Conservation (phyloP, 495 filamentous ascomycete genomes). For the Penicillium salamii region DNA sequence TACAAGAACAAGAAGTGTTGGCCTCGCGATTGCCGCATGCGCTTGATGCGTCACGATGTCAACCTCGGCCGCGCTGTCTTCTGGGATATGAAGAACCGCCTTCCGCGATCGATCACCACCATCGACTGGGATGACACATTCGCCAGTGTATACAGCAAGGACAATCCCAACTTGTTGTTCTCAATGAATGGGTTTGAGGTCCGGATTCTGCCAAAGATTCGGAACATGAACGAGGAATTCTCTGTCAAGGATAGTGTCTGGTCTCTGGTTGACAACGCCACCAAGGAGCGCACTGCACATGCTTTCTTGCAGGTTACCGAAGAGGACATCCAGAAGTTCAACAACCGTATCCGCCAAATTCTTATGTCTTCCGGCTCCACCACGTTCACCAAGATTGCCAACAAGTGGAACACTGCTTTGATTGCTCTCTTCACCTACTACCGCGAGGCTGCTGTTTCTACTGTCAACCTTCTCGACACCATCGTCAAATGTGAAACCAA, state of each 20-base stretch:
- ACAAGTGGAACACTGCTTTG: conserved; percentile 98
- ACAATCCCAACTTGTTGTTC: conserved; percentile 96
- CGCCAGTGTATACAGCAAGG: conserved; percentile 96
- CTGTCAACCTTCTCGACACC: conserved; percentile 90
- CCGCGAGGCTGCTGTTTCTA: conserved; percentile 96
- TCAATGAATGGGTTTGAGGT: conserved; percentile 99
- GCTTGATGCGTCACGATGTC: conserved; percentile 98
- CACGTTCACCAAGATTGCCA: conserved; percentile 99
- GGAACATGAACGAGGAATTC: conserved; percentile 95
- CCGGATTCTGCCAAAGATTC: conserved; percentile 90
- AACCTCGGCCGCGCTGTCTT: conserved; percentile 98
- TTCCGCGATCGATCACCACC: conserved; percentile 91
- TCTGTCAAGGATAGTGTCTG: conserved; percentile 97
- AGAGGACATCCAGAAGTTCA: conserved; percentile 98
- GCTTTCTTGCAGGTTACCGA: conserved; percentile 98
- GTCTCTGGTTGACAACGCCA: conserved; percentile 93
- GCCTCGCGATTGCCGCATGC: conserved; percentile 96
- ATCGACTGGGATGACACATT: conserved; percentile 99
- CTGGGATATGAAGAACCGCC: conserved; percentile 97
- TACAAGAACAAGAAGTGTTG: conserved; percentile 99
- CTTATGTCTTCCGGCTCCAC: conserved; percentile 98
- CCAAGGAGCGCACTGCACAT: conserved; percentile 95
- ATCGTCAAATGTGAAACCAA: conserved; percentile 99
- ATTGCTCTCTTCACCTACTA: conserved; percentile 99
- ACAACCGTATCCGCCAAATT: conserved; percentile 97